Conservation (phyloP, 2,329 filamentous ascomycete species). For the Aspergillus brasiliensis region DNA sequence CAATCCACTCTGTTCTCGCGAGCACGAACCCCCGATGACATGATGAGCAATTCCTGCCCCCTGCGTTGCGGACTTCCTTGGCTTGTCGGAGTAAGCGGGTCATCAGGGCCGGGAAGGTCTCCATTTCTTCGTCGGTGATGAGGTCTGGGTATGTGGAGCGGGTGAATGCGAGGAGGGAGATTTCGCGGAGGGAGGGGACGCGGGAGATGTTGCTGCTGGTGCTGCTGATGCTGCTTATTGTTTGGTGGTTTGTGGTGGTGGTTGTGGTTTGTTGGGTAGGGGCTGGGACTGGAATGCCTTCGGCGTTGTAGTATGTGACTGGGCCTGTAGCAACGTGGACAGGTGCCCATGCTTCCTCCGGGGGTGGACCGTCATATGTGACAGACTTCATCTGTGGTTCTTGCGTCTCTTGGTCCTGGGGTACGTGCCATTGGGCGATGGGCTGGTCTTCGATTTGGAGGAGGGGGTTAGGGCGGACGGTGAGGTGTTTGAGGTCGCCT, state of each 20-base stretch:
- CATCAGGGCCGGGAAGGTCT: slow-evolving; percentile 37
- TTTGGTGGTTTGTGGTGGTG: too few species aligned
- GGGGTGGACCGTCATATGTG: slow-evolving; percentile 29
- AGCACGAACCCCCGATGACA: slow-evolving; percentile 45
- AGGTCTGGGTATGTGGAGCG: slow-evolving; percentile 40
- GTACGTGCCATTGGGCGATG: slow-evolving; percentile 37
- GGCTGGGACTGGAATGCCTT: slow-evolving; percentile 25
- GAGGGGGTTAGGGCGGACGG: slow-evolving; percentile 45
- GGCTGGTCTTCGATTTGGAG: slow-evolving; percentile 31
- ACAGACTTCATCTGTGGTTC: slow-evolving; percentile 16
- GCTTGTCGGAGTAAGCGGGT: slow-evolving; percentile 39
- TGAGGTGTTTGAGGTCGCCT: slow-evolving; percentile 42
- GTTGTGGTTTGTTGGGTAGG: too few species aligned
- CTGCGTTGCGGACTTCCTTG: slow-evolving; percentile 37
- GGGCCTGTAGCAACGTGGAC: slow-evolving; percentile 41
- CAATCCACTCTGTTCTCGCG: slow-evolving; percentile 47
- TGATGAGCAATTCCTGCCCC: slow-evolving; percentile 43
- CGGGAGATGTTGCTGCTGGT: too few species aligned
- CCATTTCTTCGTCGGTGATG: slow-evolving; percentile 38
- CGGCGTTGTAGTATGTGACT: slow-evolving; percentile 36
- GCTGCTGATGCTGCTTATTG: too few species aligned
- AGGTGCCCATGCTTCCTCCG: slow-evolving; percentile 37
- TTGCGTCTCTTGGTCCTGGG: not conserved
- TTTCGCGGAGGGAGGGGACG: slow-evolving; percentile 42
- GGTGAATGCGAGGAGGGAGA: slow-evolving; percentile 43